Percentiles rank a stretch among this genome's conserved stretches.
Evolutionary conservation across 805 yeast genomes (phyloP).

Genomic region (Kurtzmaniella cleridarum): DNA sequence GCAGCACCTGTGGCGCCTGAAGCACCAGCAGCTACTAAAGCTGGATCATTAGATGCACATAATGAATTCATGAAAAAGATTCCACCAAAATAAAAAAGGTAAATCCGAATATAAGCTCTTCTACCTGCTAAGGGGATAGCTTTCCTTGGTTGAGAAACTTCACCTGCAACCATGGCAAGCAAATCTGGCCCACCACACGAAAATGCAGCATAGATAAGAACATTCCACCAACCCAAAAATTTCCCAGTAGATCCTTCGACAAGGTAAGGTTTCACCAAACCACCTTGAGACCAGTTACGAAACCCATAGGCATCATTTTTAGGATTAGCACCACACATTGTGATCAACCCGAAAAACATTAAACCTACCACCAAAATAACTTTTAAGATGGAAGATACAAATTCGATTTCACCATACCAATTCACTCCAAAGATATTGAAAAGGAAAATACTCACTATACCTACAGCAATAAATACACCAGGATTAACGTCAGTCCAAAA

Average conservation of each 20-base stretch:
- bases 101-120: constrained; percentile 29
- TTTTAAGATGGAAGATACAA: constrained; percentile 27
- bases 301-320: constrained; percentile 28
- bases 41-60: constrained; percentile 30
- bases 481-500: constrained; percentile 30
- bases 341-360: constrained; percentile 25
- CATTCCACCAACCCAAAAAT: constrained; percentile 31
- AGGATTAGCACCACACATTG: constrained; percentile 39
- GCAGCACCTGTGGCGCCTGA: constrained; percentile 33
- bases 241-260: constrained; percentile 25
- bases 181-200: constrained; percentile 34
- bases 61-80: constrained; percentile 31
- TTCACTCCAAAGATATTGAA: constrained; percentile 29
- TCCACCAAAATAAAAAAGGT: constrained; percentile 33
- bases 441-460: constrained; percentile 19
- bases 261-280: constrained; percentile 22
- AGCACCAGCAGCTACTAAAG: constrained; percentile 17
- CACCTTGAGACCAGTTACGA: constrained; percentile 30
- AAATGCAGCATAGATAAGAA: constrained; percentile 29
- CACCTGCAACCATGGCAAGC: constrained; percentile 31
- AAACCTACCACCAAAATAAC: constrained; percentile 28
- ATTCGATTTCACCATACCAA: constrained; percentile 42
- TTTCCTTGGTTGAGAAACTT: constrained; percentile 39
- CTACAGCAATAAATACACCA: constrained; percentile 26
- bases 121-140: constrained; percentile 28